Base-by-base conservation (phyloP, 106 monocot genomes). In the Chionographis japonica region DNA sequence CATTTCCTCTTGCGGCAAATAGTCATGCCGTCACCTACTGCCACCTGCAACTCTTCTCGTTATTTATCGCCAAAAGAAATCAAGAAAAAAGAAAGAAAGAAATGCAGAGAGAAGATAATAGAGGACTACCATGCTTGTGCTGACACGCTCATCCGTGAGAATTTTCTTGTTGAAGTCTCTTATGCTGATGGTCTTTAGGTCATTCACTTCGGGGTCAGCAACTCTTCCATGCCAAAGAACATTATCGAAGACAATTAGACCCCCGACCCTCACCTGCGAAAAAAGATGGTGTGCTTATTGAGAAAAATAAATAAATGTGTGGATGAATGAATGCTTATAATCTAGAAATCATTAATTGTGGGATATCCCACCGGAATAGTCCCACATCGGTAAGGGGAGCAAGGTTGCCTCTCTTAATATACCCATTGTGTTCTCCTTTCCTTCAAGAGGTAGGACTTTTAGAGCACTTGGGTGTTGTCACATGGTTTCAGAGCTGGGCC, bases 171-270 rank as follows among this genome's bases (percentile, higher is more conserved):
- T 95, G 75, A 95, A 95, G 35, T 81, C 78, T 76, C 91, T 86
- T 58, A 95, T 75, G 66, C 81, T 79, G 56, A 78, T 57, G 19
- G 95, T 95, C 61, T 79, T 86, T 17, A 13, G 56, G 36, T 95
- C 91, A 63, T 74, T 81, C 14, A 91, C 95, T 62, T 57, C 49
- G 11, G 79, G 86, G 65, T 92, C 86, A 36, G 88, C 81, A 79
- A 91, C 88, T 82, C 80, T 88, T 66, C 95, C 95, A 66, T 91
- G 84, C 95, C 95, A 97, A 15, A 97, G 80, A 69, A 97, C 92
- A 85, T 97, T 97, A 70, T 97, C 95, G 37, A 97, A 61, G 8
- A 89, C 81, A 39, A 97, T 97, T 15, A 97, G 20, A 27, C 95
- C 95, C 12, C 89, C 95, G 62, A 80, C 63, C 63, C 77, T 89